Percentiles rank a stretch among this genome's conserved stretches.
These are phyloP conservation scores for Candida yuanshanica DNA, from an alignment of 805 yeast genomes.

Conservation along the genomic window DNA sequence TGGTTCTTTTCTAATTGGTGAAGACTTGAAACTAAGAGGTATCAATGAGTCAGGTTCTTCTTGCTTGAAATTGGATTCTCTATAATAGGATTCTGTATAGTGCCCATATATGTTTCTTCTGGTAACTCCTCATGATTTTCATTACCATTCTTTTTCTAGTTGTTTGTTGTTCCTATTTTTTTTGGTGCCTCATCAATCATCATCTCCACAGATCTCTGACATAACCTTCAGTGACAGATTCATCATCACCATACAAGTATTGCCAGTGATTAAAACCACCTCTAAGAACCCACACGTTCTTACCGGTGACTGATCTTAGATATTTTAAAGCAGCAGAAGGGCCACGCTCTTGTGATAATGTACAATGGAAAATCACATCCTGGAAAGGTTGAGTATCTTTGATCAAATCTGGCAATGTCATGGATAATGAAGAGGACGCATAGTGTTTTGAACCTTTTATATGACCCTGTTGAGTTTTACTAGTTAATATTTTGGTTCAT, in stretches of 20 bases:
- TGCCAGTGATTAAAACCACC: conserved; percentile 94
- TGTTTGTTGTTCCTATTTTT: too few relatives aligned
- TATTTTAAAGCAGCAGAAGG: conserved; percentile 76
- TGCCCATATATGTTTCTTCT: too few relatives aligned
- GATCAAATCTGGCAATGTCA: conserved; percentile 26
- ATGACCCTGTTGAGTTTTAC: conserved; percentile 46
- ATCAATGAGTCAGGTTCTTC: too few relatives aligned
- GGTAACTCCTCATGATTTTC: too few relatives aligned
- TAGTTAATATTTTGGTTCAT: conserved; percentile 15
- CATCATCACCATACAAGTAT: conserved; percentile 61
- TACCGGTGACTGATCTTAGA: conserved; percentile 29
- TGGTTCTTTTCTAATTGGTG: too few relatives aligned
- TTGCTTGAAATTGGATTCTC: too few relatives aligned
- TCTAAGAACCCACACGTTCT: conserved; percentile 60
- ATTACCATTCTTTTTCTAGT: too few relatives aligned
- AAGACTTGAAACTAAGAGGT: too few relatives aligned
- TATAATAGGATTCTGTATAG: too few relatives aligned
- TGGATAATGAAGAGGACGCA: conserved; percentile 42
- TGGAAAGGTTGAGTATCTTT: conserved; percentile 21
- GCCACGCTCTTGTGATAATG: conserved; percentile 86
- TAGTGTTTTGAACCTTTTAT: conserved; percentile 49
- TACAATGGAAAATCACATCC: conserved; percentile 84
- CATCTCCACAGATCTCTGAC: conserved; percentile 38
- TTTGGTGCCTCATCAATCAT: too few relatives aligned
- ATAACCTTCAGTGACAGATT: conserved; percentile 55